Conservation (phyloP, 2,329 filamentous ascomycete genomes). For the Phyllosticta citribraziliensis region DNA sequence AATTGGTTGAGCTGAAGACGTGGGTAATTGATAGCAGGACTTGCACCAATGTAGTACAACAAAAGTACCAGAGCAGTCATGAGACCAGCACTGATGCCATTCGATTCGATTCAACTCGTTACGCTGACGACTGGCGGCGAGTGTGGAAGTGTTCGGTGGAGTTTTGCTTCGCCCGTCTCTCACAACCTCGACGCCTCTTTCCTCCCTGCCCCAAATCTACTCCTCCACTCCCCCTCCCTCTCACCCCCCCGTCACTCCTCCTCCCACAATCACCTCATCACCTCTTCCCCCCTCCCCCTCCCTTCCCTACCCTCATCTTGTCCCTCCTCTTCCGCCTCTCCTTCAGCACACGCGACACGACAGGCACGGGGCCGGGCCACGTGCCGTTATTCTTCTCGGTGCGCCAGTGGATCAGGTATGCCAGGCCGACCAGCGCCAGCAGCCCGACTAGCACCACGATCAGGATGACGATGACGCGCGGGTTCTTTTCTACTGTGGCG, state of each 20-base stretch:
- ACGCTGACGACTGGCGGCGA: too few relatives aligned
- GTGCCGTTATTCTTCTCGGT: slow-evolving; percentile 11
- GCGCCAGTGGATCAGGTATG: slow-evolving; percentile 7
- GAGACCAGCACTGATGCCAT: too few relatives aligned
- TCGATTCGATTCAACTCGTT: too few relatives aligned
- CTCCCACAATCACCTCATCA: neutral
- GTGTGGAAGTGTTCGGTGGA: too few relatives aligned
- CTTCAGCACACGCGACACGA: neutral
- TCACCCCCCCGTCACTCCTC: neutral
- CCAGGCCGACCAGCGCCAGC: neutral
- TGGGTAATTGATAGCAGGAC: too few relatives aligned
- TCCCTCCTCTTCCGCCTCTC: neutral
- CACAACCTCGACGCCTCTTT: too few relatives aligned
- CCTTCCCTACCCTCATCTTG: neutral
- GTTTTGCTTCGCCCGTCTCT: too few relatives aligned
- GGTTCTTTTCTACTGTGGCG: slow-evolving; percentile 12
- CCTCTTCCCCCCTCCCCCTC: neutral
- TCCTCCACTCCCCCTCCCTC: too few relatives aligned
- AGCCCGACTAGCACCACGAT: slow-evolving; percentile 8
- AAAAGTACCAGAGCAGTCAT: too few relatives aligned
- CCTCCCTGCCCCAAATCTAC: too few relatives aligned
- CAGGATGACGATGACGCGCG: slow-evolving; percentile 12
- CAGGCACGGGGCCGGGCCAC: neutral
- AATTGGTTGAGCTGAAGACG: too few relatives aligned
- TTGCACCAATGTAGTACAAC: too few relatives aligned